These are phyloP conservation scores for Neurospora pannonica DNA, from an alignment of 495 filamentous ascomycete genomes.

Conservation along the genomic window DNA sequence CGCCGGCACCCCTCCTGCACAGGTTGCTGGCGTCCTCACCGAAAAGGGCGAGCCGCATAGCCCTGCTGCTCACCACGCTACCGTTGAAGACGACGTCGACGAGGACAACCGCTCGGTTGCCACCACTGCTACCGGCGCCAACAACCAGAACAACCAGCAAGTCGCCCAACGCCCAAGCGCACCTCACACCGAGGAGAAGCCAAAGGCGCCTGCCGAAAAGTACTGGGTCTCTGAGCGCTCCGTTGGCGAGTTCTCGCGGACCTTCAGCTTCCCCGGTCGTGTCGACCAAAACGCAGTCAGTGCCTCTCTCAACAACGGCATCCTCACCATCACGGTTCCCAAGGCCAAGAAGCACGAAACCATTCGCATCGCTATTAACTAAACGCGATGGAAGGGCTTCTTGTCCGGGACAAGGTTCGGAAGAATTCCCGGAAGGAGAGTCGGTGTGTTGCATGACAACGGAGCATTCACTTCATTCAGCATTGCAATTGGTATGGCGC, in stretches of 20 bases:
- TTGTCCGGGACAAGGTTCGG: not conserved
- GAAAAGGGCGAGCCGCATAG: conserved; percentile 17
- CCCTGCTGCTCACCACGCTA: conserved; percentile 30
- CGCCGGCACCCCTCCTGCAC: conserved; percentile 29
- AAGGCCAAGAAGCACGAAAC: conserved; percentile 49
- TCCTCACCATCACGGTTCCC: conserved; percentile 62
- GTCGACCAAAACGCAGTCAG: conserved; percentile 71
- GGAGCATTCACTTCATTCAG: not conserved
- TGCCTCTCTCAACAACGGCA: conserved; percentile 51
- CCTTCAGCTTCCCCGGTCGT: conserved; percentile 64
- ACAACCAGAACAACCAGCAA: conserved; percentile 17
- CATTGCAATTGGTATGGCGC: not conserved
- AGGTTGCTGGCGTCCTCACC: not conserved
- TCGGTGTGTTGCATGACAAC: not conserved
- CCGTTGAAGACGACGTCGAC: conserved; percentile 21
- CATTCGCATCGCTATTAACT: conserved; percentile 10
- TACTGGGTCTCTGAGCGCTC: conserved; percentile 79
- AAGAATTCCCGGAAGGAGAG: not conserved
- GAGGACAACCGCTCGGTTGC: conserved; percentile 4
- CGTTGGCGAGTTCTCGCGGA: conserved; percentile 69
- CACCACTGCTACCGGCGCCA: conserved; percentile 6
- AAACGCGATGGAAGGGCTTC: not conserved
- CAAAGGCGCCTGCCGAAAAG: conserved; percentile 35
- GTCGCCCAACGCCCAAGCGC: not conserved
- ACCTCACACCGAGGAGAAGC: conserved; percentile 11